A percentile compares a stretch with the other conserved stretches of the same genome.
Evolutionary conservation across 495 filamentous ascomycete species (phyloP).

Genomic region (Margaritispora aquatica): DNA sequence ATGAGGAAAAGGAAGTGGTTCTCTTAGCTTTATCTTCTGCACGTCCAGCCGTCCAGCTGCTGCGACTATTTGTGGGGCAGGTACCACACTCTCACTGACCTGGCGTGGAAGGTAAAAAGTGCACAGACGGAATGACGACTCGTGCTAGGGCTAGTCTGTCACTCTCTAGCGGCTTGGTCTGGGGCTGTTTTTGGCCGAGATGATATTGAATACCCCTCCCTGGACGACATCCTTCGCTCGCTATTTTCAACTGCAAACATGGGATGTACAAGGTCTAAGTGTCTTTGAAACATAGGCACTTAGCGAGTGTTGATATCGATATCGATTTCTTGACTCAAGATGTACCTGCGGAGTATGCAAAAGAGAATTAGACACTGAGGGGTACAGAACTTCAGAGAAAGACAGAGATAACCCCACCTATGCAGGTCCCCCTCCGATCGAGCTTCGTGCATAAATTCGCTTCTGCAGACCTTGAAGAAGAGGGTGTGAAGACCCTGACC

Average conservation of each 20-base stretch:
- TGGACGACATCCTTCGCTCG: not conserved
- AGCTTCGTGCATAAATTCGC: not conserved
- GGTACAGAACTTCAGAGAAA: not conserved
- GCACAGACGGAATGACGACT: not conserved
- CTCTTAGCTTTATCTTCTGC: not conserved
- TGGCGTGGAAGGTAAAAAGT: not conserved
- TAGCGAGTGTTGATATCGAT: too few species aligned
- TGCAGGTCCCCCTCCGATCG: constrained; percentile 19
- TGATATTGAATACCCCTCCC: not conserved
- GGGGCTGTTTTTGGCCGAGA: not conserved
- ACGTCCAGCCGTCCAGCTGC: not conserved
- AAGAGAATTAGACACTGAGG: not conserved
- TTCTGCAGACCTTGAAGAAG: not conserved
- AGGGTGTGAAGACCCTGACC: not conserved
- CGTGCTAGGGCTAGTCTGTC: not conserved
- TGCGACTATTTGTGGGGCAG: not conserved
- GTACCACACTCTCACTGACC: not conserved
- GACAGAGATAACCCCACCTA: constrained; percentile 9
- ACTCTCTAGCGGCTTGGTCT: too few species aligned
- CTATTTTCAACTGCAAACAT: too few species aligned
- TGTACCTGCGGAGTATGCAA: too few species aligned
- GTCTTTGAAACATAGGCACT: too few species aligned
- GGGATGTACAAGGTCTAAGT: too few species aligned
- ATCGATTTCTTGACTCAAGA: too few species aligned
- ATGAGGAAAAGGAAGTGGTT: too few species aligned